Conservation (phyloP, 331 rosid genomes). For the Quercus phellos region DNA sequence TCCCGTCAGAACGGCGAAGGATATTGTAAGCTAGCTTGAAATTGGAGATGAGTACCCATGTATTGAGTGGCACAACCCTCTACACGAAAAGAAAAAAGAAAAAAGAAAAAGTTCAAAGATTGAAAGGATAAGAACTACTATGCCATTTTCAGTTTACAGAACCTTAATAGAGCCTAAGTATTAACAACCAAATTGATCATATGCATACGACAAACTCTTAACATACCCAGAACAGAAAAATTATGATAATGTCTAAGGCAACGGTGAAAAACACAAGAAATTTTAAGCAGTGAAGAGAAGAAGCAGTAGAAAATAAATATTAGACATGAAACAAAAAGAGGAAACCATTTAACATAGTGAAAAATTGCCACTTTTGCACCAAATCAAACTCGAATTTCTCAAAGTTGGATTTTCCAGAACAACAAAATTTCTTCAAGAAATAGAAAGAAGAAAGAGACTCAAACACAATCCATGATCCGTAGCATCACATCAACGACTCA, state of each 20-base stretch:
- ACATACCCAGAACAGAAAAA: not conserved
- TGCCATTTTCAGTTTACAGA: not conserved
- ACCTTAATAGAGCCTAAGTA: not conserved
- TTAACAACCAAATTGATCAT: not conserved
- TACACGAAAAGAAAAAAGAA: conserved; percentile 12
- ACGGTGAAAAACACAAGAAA: not conserved
- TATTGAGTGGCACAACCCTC: conserved; percentile 93
- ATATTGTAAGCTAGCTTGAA: conserved; percentile 96
- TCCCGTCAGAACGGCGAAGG: conserved; percentile 89
- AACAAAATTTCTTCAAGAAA: conserved; percentile 31
- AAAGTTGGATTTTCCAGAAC: conserved; percentile 34
- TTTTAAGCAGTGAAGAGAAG: not conserved
- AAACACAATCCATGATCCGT: conserved; percentile 17
- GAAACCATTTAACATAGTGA: conserved; percentile 15
- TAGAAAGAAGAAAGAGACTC: conserved; percentile 24
- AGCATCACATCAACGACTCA: conserved; percentile 16
- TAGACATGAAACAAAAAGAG: not conserved
- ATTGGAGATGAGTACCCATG: conserved; percentile 97
- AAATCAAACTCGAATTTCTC: conserved; percentile 30
- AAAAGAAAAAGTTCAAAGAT: conserved; percentile 9
- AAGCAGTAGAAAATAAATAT: not conserved
- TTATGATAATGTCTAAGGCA: not conserved
- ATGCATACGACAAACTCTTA: not conserved
- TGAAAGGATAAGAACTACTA: conserved; percentile 14
- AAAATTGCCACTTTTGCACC: conserved; percentile 15